Evolutionary conservation across 129 eudicot species (phyloP).

Genomic region (Flaveria sonorensis): DNA sequence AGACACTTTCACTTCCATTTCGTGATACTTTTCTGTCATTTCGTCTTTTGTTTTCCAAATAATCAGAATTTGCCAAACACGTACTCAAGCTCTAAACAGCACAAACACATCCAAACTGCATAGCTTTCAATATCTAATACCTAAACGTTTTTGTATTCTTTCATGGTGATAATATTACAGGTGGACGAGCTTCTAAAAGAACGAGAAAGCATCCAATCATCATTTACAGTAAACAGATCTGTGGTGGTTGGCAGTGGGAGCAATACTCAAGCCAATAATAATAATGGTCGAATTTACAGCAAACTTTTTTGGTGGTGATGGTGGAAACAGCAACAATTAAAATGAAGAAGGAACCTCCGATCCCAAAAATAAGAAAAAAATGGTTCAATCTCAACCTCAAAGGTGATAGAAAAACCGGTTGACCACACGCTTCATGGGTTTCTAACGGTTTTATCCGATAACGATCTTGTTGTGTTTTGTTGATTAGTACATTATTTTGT

Average conservation of each 20-base stretch:
- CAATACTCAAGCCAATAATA: constrained; percentile 41
- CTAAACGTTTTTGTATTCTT: neutral
- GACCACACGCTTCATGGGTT: constrained; percentile 4
- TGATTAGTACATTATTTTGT: neutral
- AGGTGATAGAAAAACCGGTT: constrained; percentile 58
- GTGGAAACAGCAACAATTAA: constrained; percentile 55
- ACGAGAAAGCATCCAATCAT: constrained; percentile 76
- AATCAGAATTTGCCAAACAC: too few species aligned
- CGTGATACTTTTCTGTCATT: too few species aligned
- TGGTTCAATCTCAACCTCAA: constrained; percentile 81
- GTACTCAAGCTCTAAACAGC: too few species aligned
- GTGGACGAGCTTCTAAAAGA: constrained; percentile 92
- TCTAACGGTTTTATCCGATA: neutral
- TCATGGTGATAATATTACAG: constrained; percentile 31
- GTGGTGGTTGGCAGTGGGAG: constrained; percentile 37
- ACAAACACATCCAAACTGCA: too few species aligned
- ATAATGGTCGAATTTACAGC: constrained; percentile 44
- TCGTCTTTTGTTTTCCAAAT: too few species aligned
- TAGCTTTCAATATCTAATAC: neutral
- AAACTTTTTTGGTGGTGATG: constrained; percentile 53
- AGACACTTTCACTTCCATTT: too few species aligned
- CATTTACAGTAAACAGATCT: constrained; percentile 64
- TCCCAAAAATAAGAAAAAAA: constrained; percentile 60
- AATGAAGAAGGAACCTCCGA: constrained; percentile 70
- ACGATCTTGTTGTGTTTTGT: constrained; percentile 17